Conservation (phyloP, 2,329 filamentous ascomycete species). For the Epichloe glyceriae region DNA sequence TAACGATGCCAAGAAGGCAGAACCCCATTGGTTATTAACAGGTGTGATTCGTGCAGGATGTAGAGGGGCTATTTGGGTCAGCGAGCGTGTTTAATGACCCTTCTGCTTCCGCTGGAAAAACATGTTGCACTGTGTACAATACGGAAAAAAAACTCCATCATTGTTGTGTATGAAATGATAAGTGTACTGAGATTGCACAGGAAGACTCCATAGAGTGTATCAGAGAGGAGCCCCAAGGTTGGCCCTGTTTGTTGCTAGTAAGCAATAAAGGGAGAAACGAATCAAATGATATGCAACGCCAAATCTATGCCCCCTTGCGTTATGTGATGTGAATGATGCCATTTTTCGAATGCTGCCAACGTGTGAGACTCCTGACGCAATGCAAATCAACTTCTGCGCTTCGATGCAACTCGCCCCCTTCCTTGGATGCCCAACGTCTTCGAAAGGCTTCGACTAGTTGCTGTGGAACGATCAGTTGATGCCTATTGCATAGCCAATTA, state of each 20-base stretch:
- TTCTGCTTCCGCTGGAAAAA: not conserved
- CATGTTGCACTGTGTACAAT: no score
- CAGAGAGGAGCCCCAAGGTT: not conserved
- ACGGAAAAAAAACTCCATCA: no score
- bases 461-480: not conserved
- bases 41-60: constrained; percentile 84
- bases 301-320: constrained; percentile 1
- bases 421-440: not conserved
- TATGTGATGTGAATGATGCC: not conserved
- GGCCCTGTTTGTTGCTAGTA: not conserved
- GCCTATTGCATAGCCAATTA: no score
- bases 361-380: not conserved
- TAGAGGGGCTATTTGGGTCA: constrained; percentile 84
- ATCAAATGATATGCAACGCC: not conserved
- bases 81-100: constrained; percentile 49
- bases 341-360: not conserved
- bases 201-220: not conserved
- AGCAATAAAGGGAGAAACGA: not conserved
- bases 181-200: not conserved
- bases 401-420: not conserved
- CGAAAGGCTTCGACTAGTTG: not conserved
- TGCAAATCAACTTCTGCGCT: constrained; percentile 19
- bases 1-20: constrained; percentile 80
- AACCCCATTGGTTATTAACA: constrained; percentile 80
- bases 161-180: not conserved